Evolutionary conservation across 441 rosid genomes (phyloP).

Genomic region (Lepidium campestre): DNA sequence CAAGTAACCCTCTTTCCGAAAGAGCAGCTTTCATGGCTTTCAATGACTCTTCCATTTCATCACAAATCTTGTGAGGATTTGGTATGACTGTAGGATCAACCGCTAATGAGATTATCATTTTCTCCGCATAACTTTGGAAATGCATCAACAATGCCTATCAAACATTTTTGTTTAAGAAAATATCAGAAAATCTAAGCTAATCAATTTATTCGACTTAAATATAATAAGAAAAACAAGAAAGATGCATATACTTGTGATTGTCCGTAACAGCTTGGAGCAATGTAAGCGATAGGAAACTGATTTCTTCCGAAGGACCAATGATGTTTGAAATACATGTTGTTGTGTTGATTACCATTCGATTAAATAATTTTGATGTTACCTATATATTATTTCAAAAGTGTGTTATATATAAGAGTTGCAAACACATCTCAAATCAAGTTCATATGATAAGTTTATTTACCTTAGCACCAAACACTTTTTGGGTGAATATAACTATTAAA

Average conservation of each 20-base stretch:
- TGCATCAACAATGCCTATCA: slow-evolving; percentile 62
- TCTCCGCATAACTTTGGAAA: slow-evolving; percentile 53
- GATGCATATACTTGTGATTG: slow-evolving; percentile 7
- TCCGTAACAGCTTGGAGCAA: slow-evolving; percentile 7
- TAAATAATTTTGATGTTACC: slow-evolving; percentile 16
- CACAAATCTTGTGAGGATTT: slow-evolving; percentile 49
- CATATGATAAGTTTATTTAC: not conserved
- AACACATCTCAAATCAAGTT: not conserved
- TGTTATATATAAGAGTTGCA: not conserved
- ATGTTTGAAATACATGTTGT: slow-evolving; percentile 54
- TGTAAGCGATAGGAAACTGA: slow-evolving; percentile 26
- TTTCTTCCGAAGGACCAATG: slow-evolving; percentile 61
- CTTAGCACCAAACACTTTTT: slow-evolving; percentile 37
- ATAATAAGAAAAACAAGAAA: no score
- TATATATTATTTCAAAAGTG: not conserved
- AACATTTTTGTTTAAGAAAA: no score
- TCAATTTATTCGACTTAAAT: no score
- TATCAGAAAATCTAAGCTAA: no score
- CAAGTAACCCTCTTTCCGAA: not conserved
- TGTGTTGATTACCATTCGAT: slow-evolving; percentile 31
- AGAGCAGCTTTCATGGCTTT: slow-evolving; percentile 33
- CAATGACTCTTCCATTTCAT: slow-evolving; percentile 48
- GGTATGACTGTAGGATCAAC: slow-evolving; percentile 56
- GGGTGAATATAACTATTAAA: slow-evolving; percentile 13
- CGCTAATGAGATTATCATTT: slow-evolving; percentile 46